Conservation (phyloP, 2,329 filamentous ascomycete genomes). For the Ophiocordyceps unilateralis region DNA sequence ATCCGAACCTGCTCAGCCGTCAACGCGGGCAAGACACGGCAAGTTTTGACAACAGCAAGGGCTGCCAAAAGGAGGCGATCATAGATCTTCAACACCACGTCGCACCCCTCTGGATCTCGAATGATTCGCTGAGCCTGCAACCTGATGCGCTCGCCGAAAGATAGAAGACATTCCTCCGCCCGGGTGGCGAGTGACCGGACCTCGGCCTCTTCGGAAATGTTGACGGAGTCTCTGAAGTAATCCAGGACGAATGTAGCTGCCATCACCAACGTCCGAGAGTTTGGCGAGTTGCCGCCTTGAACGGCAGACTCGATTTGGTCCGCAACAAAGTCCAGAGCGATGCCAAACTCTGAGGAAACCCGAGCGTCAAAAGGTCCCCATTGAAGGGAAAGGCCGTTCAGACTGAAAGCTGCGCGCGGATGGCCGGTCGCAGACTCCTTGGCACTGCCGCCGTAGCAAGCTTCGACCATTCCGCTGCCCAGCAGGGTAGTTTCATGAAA, state of each 20-base stretch:
- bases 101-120: neutral
- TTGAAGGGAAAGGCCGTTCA: constrained; percentile 30
- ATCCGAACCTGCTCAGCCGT: constrained; percentile 22
- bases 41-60: constrained; percentile 24
- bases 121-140: constrained; percentile 3
- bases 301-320: constrained; percentile 22
- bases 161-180: constrained; percentile 22
- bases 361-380: constrained; percentile 42
- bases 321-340: constrained; percentile 40
- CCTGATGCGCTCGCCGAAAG: constrained; percentile 19
- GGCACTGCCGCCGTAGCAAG: constrained; percentile 15
- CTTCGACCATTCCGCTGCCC: constrained; percentile 32
- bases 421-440: constrained; percentile 13
- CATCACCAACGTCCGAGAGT: constrained; percentile 7
- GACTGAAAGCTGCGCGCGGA: constrained; percentile 21
- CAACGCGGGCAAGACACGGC: constrained; percentile 15
- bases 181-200: constrained; percentile 25
- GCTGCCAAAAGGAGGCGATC: constrained; percentile 15
- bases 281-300: neutral
- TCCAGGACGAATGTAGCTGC: constrained; percentile 27
- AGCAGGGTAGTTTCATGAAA: constrained; percentile 44
- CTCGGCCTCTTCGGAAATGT: constrained; percentile 16
- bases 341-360: constrained; percentile 42
- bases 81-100: constrained; percentile 10
- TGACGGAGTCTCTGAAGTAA: constrained; percentile 27